Conservation (phyloP, 2,329 filamentous ascomycete genomes). For the Didymellaceae sp. region DNA sequence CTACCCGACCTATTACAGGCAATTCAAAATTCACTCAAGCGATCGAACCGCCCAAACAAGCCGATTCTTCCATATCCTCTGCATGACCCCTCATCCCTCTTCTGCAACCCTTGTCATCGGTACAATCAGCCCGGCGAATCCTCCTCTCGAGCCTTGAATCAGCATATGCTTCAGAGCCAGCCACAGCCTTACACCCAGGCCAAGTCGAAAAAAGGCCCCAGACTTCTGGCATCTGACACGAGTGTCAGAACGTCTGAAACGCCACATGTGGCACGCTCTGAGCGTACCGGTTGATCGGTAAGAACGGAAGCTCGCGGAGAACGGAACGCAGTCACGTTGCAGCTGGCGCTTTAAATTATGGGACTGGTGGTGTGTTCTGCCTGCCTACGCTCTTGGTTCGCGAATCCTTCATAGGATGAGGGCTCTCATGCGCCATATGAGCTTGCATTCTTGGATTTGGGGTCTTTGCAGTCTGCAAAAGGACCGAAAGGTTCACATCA, state of each 20-base stretch:
- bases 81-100: too few relatives aligned
- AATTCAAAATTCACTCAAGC: neutral
- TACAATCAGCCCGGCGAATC: neutral
- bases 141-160: neutral
- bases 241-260: constrained; percentile 6
- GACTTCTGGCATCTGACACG: constrained; percentile 7
- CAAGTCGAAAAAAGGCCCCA: neutral
- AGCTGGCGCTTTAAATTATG: too few relatives aligned
- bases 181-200: neutral
- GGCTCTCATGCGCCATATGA: too few relatives aligned
- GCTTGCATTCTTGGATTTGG: too few relatives aligned
- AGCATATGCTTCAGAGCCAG: neutral
- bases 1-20: neutral
- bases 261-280: constrained; percentile 2
- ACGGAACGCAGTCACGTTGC: neutral
- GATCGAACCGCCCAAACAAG: neutral
- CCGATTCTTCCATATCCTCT: too few relatives aligned
- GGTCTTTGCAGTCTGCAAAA: too few relatives aligned
- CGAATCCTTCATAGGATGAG: too few relatives aligned
- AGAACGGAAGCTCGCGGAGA: neutral
- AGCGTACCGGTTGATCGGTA: neutral
- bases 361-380: too few relatives aligned
- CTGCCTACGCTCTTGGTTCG: too few relatives aligned
- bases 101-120: neutral
- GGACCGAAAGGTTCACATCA: too few relatives aligned